Evolutionary conservation across 2,329 filamentous ascomycete genomes (phyloP), one percentile per base, ranked within the genome.

Genomic region (Pseudogymnoascus sp.): DNA sequence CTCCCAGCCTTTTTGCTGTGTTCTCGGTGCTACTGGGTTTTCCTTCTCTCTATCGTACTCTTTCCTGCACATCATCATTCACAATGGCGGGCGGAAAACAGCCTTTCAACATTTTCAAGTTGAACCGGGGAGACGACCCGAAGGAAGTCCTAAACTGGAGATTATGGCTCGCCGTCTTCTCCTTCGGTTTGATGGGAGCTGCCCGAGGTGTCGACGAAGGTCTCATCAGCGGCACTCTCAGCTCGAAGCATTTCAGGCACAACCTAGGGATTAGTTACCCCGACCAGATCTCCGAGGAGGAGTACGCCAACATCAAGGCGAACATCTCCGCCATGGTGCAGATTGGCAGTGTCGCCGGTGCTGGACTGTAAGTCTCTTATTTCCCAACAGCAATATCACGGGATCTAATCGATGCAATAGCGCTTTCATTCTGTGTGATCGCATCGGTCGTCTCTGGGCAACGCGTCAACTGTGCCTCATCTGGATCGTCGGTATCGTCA

Each of bases 291-390:
- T 21, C 51, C 4, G 69, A 74, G 0, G 77, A 80, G 3, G 79
- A 83, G 57, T 78, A 82, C 71, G 86, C 87, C 66, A 86, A 89
- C 73, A 86, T 88, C 76, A 86, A 89, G 75, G 86, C 83, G 68
- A 93, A 93, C 73, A 88, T 93, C 63, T 88, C 88, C 1, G 83
- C 87, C 59, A 93, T 93, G 89, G 89, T 93, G 0, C 89, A 92
- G 75, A 85, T 92, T 69, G 89, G 89, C 23, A 89, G 84, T 23
- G 88, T 93, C 31, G 85, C 79, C 3, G 89, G 89, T 47, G 87
- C 88, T 31, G 78, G 90, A 34, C 80, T 87, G 78, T 80, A 71
- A 66, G 77, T 72, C 12, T 23, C 8, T 18, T 8, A 42, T 4
- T 2, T 14, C 26, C 23, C 61, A 47, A 64, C 62, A 21, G 60